Conservation (phyloP, 192 early-diverging fungal species). For the Paraglomus brasilianum region DNA sequence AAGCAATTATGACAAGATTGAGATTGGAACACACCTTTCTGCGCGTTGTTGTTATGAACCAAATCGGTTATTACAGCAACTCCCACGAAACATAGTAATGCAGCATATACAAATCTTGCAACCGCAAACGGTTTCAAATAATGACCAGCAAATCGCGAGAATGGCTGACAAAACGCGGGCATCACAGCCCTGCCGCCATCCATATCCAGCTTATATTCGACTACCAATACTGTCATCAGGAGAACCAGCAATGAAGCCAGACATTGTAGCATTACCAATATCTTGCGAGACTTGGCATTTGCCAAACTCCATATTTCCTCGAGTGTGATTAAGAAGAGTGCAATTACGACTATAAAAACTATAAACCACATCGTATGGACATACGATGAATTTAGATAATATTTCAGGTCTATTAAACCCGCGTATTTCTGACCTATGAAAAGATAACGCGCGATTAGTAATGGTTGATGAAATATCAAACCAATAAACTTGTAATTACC, state of each 20-base stretch:
- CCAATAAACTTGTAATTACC: conserved; percentile 23
- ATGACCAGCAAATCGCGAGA: not conserved
- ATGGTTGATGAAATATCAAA: not conserved
- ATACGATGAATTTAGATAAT: conserved; percentile 41
- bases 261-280: not conserved
- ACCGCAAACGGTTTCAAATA: not conserved
- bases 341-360: conserved; percentile 27
- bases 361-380: conserved; percentile 36
- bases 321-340: not conserved
- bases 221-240: not conserved
- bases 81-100: conserved; percentile 30
- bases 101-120: conserved; percentile 5
- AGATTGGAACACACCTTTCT: not conserved
- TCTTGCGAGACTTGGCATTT: too few relatives aligned
- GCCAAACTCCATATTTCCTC: not conserved
- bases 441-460: not conserved
- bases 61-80: conserved; percentile 10
- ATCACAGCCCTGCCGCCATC: not conserved
- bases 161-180: not conserved
- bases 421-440: conserved; percentile 47
- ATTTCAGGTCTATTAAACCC: conserved; percentile 44
- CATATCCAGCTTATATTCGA: conserved; percentile 10
- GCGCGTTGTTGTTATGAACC: not conserved
- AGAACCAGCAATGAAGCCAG: not conserved
- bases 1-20: not conserved